Conservation (phyloP, 2,329 filamentous ascomycete species). For the Aureobasidium sp. region DNA sequence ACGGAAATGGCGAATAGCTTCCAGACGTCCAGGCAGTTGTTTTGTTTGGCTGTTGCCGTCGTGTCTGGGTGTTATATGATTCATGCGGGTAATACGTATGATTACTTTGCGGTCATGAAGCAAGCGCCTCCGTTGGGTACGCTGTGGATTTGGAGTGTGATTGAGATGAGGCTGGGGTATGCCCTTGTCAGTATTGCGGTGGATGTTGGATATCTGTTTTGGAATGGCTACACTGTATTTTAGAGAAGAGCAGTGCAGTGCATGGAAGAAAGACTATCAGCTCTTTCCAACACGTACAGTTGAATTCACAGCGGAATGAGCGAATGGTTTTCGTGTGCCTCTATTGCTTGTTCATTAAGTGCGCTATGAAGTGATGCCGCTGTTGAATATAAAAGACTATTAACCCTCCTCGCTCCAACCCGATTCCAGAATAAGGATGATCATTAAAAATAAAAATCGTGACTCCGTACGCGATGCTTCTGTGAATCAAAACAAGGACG, state of each 20-base stretch:
- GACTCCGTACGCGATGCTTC: background rate
- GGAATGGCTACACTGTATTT: constrained; percentile 47
- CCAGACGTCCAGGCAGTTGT: constrained; percentile 37
- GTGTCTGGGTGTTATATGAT: constrained; percentile 71
- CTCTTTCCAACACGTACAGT: background rate
- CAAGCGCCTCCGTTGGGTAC: constrained; percentile 81
- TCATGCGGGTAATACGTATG: constrained; percentile 67
- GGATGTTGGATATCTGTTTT: constrained; percentile 49
- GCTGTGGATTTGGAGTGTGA: constrained; percentile 86
- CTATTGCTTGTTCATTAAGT: background rate
- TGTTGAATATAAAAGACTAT: too few species aligned
- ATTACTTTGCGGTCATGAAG: constrained; percentile 88
- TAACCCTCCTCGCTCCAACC: too few species aligned
- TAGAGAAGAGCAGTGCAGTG: constrained; percentile 24
- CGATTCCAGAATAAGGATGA: too few species aligned
- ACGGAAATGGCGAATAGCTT: constrained; percentile 37
- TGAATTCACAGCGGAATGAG: background rate
- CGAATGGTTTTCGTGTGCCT: background rate
- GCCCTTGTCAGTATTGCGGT: constrained; percentile 51
- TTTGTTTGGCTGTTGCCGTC: constrained; percentile 59
- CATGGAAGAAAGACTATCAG: too few species aligned
- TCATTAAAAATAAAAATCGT: background rate
- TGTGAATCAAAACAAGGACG: background rate
- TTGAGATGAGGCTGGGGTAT: constrained; percentile 70
- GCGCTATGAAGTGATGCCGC: background rate